Conservation (phyloP, 164 flowering plant species). For the Annona squamosa region DNA sequence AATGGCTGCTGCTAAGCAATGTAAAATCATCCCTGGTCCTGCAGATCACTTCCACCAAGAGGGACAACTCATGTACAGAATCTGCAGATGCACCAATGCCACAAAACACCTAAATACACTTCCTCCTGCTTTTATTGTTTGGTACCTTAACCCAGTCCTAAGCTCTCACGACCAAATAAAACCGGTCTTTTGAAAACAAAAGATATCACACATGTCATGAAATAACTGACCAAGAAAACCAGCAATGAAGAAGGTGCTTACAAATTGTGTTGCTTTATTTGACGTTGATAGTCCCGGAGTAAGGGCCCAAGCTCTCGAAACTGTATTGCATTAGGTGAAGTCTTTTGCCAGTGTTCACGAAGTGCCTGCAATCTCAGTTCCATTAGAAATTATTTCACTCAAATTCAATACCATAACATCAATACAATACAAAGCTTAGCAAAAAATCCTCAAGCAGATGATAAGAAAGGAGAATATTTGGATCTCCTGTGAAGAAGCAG, state of each 20-base stretch:
- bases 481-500: neutral
- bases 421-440: neutral
- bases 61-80: neutral
- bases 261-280: constrained; percentile 47
- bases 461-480: neutral
- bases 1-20: neutral
- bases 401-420: neutral
- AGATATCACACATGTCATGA: neutral
- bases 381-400: constrained; percentile 11
- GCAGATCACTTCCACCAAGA: neutral
- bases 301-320: constrained; percentile 81
- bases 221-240: neutral
- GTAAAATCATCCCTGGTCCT: neutral
- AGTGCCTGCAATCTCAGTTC: constrained; percentile 39
- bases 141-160: neutral
- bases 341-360: constrained; percentile 74
- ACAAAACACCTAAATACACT: neutral
- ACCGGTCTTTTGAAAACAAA: neutral
- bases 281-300: constrained; percentile 86
- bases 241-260: constrained; percentile 31
- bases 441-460: neutral
- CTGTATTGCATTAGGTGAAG: constrained; percentile 43
- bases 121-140: neutral
- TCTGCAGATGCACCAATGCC: neutral
- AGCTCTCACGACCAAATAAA: neutral